phyloP scores from a whole-genome alignment of 768 basidiomycete species.

The Tricholoma hemisulphureum region DNA sequence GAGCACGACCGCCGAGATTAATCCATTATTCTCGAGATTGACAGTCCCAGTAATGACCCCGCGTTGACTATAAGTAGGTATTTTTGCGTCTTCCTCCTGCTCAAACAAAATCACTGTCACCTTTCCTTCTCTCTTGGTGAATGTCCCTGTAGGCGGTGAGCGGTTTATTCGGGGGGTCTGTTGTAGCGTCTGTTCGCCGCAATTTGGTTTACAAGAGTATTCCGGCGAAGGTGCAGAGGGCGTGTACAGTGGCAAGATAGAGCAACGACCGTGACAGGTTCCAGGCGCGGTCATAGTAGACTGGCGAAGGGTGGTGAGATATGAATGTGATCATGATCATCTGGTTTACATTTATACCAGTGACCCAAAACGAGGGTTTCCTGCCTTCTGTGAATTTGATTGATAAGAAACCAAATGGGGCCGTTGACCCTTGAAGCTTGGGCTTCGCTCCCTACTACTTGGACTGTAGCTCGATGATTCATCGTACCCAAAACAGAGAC shows the following conservation, averaged over 20 bases:
- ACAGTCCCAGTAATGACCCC: constrained; percentile 42
- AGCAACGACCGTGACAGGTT: too few relatives aligned
- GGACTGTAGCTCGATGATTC: too few relatives aligned
- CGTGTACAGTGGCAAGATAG: constrained; percentile 35
- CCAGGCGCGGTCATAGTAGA: too few relatives aligned
- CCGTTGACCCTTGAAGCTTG: too few relatives aligned
- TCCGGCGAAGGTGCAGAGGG: constrained; percentile 52
- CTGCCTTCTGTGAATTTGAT: too few relatives aligned
- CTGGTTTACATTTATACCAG: too few relatives aligned
- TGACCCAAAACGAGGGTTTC: too few relatives aligned
- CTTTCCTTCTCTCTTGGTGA: constrained; percentile 37
- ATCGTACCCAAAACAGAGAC: too few relatives aligned
- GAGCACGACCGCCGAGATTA: constrained; percentile 41
- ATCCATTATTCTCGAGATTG: constrained; percentile 38
- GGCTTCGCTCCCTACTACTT: too few relatives aligned
- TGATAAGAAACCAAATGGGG: too few relatives aligned
- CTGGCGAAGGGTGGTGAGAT: too few relatives aligned
- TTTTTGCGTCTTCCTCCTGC: constrained; percentile 38
- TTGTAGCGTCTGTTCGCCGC: constrained; percentile 53
- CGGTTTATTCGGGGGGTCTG: constrained; percentile 36
- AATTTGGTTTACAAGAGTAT: constrained; percentile 54
- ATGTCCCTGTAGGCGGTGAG: constrained; percentile 36
- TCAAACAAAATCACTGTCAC: constrained; percentile 44
- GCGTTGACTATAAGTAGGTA: constrained; percentile 47
- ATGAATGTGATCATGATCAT: too few relatives aligned